phyloP scores from a whole-genome alignment of 805 yeast species.

The Teunomyces panamensis region DNA sequence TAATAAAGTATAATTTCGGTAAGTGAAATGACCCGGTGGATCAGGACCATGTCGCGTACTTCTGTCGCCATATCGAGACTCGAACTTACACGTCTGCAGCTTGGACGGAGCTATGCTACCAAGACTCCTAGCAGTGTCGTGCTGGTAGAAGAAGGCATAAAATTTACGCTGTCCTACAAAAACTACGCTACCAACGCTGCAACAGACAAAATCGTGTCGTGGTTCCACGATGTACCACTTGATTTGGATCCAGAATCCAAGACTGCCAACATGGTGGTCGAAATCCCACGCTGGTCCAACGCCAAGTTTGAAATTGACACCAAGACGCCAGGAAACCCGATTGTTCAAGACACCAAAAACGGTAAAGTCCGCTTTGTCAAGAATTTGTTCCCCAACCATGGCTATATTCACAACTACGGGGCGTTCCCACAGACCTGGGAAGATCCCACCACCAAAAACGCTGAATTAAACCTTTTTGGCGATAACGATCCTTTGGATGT shows the following conservation, averaged over 20 bases:
- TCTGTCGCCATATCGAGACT: slow-evolving; percentile 10
- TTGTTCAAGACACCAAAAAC: slow-evolving; percentile 74
- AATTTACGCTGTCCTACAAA: slow-evolving; percentile 35
- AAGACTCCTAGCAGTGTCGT: neutral
- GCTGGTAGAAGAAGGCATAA: slow-evolving; percentile 25
- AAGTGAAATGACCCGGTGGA: neutral
- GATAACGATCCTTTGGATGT: slow-evolving; percentile 96
- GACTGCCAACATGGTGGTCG: slow-evolving; percentile 47
- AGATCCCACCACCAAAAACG: slow-evolving; percentile 65
- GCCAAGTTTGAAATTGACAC: slow-evolving; percentile 79
- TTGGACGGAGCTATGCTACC: slow-evolving; percentile 5
- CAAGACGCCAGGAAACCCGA: slow-evolving; percentile 63
- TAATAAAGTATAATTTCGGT: neutral
- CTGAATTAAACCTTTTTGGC: slow-evolving; percentile 55
- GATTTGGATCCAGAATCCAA: slow-evolving; percentile 36
- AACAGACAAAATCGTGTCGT: slow-evolving; percentile 52
- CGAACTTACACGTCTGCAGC: slow-evolving; percentile 10
- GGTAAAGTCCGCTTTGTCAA: slow-evolving; percentile 73
- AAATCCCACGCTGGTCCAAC: slow-evolving; percentile 66
- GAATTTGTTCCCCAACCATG: slow-evolving; percentile 79
- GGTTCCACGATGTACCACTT: slow-evolving; percentile 71
- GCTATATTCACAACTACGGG: slow-evolving; percentile 85
- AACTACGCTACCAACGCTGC: slow-evolving; percentile 42
- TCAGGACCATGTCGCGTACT: neutral
- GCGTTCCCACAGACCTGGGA: slow-evolving; percentile 97